A percentile compares a stretch with the other conserved stretches of the same genome.
Evolutionary conservation across 129 eudicot species (phyloP).

Genomic region (Sambucus nigra): DNA sequence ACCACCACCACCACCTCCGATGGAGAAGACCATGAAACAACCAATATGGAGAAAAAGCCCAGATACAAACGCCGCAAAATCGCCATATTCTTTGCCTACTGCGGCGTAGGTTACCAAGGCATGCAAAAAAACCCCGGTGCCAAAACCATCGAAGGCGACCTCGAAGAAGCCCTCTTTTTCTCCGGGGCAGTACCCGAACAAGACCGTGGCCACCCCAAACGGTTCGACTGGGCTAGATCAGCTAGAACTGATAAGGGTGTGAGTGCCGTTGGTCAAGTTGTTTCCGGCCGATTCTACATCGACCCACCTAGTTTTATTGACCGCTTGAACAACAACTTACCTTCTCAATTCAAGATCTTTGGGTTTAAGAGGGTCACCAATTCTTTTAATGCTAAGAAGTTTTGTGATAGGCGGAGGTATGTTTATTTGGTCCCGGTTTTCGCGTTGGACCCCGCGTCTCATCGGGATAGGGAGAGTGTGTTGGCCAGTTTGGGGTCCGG

Average conservation of each 20-base stretch:
- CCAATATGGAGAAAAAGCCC: slow-evolving; percentile 23
- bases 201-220: slow-evolving; percentile 44
- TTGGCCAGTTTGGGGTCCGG: slow-evolving; percentile 71
- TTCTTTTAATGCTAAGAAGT: slow-evolving; percentile 72
- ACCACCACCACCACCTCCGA: slow-evolving; percentile 7
- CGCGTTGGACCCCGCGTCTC: slow-evolving; percentile 52
- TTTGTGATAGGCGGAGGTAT: slow-evolving; percentile 80
- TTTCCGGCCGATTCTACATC: slow-evolving; percentile 66
- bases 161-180: slow-evolving; percentile 72
- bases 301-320: slow-evolving; percentile 80
- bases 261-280: slow-evolving; percentile 91
- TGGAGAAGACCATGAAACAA: too few relatives aligned
- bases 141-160: slow-evolving; percentile 91
- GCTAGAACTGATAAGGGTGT: slow-evolving; percentile 97
- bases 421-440: slow-evolving; percentile 86
- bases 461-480: slow-evolving; percentile 76
- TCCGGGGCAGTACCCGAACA: slow-evolving; percentile 69
- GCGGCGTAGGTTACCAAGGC: slow-evolving; percentile 93
- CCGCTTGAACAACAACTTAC: slow-evolving; percentile 41
- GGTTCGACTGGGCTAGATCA: slow-evolving; percentile 72
- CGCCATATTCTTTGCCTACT: slow-evolving; percentile 75
- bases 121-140: slow-evolving; percentile 97
- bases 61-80: slow-evolving; percentile 73
- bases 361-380: slow-evolving; percentile 72
- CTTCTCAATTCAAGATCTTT: slow-evolving; percentile 54